A percentile compares a stretch with the other conserved stretches of the same genome.
phyloP scores from a whole-genome alignment of 345 rosid species.

The Balakata baccata region DNA sequence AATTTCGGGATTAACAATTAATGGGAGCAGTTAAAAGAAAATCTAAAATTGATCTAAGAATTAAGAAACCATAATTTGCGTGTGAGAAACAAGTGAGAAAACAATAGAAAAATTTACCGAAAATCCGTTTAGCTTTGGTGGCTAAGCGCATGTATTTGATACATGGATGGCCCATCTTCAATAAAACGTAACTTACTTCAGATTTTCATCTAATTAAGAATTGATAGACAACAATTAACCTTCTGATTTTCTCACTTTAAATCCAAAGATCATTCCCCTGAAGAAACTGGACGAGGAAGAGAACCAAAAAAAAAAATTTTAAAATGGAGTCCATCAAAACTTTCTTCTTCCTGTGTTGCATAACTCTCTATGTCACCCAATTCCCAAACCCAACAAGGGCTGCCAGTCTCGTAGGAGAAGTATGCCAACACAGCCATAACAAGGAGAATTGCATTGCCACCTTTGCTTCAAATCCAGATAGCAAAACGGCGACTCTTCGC shows the following conservation, averaged over 20 bases:
- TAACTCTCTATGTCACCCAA: slow-evolving; percentile 19
- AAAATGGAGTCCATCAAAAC: slow-evolving; percentile 25
- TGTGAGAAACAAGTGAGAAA: neutral
- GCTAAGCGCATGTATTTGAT: slow-evolving; percentile 14
- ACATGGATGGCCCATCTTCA: neutral
- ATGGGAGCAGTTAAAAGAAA: neutral
- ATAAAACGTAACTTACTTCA: neutral
- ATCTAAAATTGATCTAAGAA: too few species aligned
- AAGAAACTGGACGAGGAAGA: neutral
- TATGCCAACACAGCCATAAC: slow-evolving; percentile 41
- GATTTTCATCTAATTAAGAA: neutral
- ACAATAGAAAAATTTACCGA: neutral
- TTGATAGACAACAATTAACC: neutral
- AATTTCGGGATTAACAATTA: neutral
- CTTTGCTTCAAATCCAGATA: slow-evolving; percentile 38
- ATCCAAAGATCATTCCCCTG: neutral
- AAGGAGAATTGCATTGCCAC: slow-evolving; percentile 47
- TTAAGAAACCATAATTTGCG: neutral
- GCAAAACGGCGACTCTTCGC: slow-evolving; percentile 33
- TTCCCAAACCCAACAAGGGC: neutral
- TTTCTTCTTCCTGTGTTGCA: slow-evolving; percentile 20
- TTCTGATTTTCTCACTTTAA: neutral
- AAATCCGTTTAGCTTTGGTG: neutral
- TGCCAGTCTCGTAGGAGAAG: slow-evolving; percentile 18
- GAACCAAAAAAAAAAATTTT: neutral